Base-by-base conservation (phyloP, 768 basidiomycete genomes). In the Phallus indusiatus region DNA sequence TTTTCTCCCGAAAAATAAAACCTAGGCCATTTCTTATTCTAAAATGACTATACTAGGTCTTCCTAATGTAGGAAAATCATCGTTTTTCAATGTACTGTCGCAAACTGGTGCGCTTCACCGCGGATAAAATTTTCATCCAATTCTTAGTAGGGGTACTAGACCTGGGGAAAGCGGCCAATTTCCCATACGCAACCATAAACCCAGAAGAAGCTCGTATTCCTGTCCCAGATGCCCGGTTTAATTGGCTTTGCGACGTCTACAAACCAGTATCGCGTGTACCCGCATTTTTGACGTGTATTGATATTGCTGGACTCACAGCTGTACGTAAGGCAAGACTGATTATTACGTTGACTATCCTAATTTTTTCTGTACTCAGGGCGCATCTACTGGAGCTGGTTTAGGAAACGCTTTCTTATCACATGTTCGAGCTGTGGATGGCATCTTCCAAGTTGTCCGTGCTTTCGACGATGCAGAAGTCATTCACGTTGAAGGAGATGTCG, bases 391-490 rank as follows among this genome's bases (percentile, higher is more conserved):
- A 65, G 96, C 92, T 50, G 96, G 96, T 68, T 85, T 99, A 46
- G 96, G 96, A 47, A 99, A 99, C 70, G 84, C 94, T 24, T 99
- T 99, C 79, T 75, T 99, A 70, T 94, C 94, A 11, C 93, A 98
- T 70, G 94, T 99, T 47, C 88, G 96, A 59, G 91, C 96, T 10
- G 95, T 98, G 61, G 96, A 99, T 69, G 96, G 96, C 67, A 99
- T 99, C 68, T 99, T 98, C 79, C 96, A 98, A 71, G 86, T 97
- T 62, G 85, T 98, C 59, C 90, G 96, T 54, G 94, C 95, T 5
- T 99, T 99, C 70, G 96, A 98, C 68, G 96, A 99, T 67, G 88
- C 94, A n/a, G 96, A 99, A 66, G 94, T 99, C 70, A 98, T 88
- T 65, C 96, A 99, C 72, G 95, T 98, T 62, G 96, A 98, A 74